These are phyloP conservation scores for Stagonosporopsis cucurbitacearum DNA, from an alignment of 2,329 filamentous ascomycete species.

Conservation along the genomic window DNA sequence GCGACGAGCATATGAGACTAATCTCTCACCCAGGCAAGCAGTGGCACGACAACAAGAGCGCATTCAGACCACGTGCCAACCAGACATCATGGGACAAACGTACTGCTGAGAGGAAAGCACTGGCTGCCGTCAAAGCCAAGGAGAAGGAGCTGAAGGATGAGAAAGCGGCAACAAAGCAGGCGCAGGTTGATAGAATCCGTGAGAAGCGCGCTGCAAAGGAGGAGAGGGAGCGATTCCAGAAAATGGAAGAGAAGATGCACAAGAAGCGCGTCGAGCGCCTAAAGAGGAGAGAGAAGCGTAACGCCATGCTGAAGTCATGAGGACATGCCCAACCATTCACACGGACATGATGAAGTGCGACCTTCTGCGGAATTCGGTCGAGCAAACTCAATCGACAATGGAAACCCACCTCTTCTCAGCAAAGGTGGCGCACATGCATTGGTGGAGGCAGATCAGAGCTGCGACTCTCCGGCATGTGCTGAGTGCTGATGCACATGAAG, in stretches of 20 bases:
- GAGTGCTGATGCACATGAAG: not conserved
- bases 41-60: slow-evolving; percentile 83
- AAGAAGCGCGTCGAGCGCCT: slow-evolving; percentile 90
- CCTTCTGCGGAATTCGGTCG: not conserved
- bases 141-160: slow-evolving; percentile 94
- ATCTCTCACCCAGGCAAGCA: slow-evolving; percentile 74
- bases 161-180: slow-evolving; percentile 75
- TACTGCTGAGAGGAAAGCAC: slow-evolving; percentile 70
- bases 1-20: slow-evolving; percentile 10
- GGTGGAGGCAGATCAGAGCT: not conserved
- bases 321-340: not conserved
- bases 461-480: not conserved
- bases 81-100: slow-evolving; percentile 81
- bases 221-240: slow-evolving; percentile 89
- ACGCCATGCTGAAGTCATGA: slow-evolving; percentile 70
- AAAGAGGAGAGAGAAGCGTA: slow-evolving; percentile 96
- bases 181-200: slow-evolving; percentile 78
- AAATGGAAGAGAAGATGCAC: slow-evolving; percentile 98
- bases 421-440: not conserved
- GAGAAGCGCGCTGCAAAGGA: slow-evolving; percentile 88
- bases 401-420: not conserved
- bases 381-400: not conserved
- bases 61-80: slow-evolving; percentile 83
- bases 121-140: slow-evolving; percentile 83
- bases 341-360: not conserved